These are phyloP conservation scores for Cairneyella variabilis DNA, from an alignment of 495 filamentous ascomycete species.

Conservation along the genomic window DNA sequence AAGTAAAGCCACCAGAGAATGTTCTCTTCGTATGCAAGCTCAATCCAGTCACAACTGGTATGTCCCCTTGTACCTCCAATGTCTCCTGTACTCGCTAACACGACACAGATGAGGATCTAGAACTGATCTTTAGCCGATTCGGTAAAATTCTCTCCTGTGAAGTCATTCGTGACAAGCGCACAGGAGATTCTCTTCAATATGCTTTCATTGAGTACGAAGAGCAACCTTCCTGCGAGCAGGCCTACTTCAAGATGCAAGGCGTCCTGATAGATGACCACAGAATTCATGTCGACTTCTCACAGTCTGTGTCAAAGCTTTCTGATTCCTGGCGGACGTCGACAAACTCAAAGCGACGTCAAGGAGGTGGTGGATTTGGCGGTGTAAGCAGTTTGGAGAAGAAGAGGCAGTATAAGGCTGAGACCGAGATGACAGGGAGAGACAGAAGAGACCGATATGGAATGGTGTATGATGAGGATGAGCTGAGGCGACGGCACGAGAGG, in stretches of 20 bases:
- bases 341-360: slow-evolving; percentile 71
- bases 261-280: slow-evolving; percentile 96
- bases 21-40: slow-evolving; percentile 98
- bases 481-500: slow-evolving; percentile 42
- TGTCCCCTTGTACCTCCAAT: background rate
- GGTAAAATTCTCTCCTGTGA: slow-evolving; percentile 94
- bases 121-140: slow-evolving; percentile 95
- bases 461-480: slow-evolving; percentile 76
- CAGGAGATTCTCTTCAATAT: slow-evolving; percentile 93
- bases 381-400: slow-evolving; percentile 82
- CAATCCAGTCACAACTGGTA: slow-evolving; percentile 78
- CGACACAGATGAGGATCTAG: slow-evolving; percentile 74
- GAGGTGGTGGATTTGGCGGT: slow-evolving; percentile 84
- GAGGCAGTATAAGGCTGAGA: slow-evolving; percentile 78
- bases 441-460: slow-evolving; percentile 60
- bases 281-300: slow-evolving; percentile 98
- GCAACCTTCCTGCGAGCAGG: slow-evolving; percentile 87
- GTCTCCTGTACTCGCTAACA: slow-evolving; percentile 5
- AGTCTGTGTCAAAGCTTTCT: slow-evolving; percentile 89
- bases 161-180: slow-evolving; percentile 91
- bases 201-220: slow-evolving; percentile 97
- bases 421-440: slow-evolving; percentile 39
- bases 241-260: slow-evolving; percentile 97
- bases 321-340: slow-evolving; percentile 85
- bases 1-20: slow-evolving; percentile 97